Evolutionary conservation across 257 asterid species (phyloP).

Genomic region (Anisodus tanguticus): DNA sequence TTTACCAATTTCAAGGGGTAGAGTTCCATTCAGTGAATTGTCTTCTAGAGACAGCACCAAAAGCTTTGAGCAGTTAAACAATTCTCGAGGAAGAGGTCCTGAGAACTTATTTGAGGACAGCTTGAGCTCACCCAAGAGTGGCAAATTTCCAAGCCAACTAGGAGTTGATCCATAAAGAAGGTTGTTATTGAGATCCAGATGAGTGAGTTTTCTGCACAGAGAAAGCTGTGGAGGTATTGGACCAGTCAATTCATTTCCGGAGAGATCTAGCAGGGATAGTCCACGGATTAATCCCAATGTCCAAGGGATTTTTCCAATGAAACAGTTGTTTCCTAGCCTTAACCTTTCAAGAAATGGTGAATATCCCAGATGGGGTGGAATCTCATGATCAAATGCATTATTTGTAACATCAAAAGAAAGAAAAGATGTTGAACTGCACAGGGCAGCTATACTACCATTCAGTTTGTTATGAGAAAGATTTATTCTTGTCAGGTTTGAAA

Average conservation of each 20-base stretch:
- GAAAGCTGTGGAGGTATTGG: constrained; percentile 73
- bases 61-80: constrained; percentile 74
- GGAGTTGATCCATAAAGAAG: constrained; percentile 72
- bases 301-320: constrained; percentile 75
- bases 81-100: constrained; percentile 60
- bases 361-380: constrained; percentile 69
- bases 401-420: constrained; percentile 83
- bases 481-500: constrained; percentile 74
- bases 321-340: constrained; percentile 70
- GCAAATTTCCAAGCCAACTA: constrained; percentile 77
- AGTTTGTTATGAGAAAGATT: constrained; percentile 74
- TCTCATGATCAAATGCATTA: constrained; percentile 68
- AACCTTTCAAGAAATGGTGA: constrained; percentile 75
- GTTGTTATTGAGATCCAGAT: constrained; percentile 82
- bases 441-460: constrained; percentile 72
- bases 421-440: constrained; percentile 62
- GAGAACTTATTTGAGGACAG: constrained; percentile 67
- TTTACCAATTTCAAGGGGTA: constrained; percentile 64
- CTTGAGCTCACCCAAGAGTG: constrained; percentile 80
- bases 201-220: constrained; percentile 63
- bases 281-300: constrained; percentile 62
- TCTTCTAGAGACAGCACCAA: constrained; percentile 59
- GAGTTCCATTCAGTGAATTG: constrained; percentile 69
- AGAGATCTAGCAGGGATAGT: constrained; percentile 72
- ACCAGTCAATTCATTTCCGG: constrained; percentile 70